These are phyloP conservation scores for Phytophthora pluvialis DNA, from an alignment of 352 stramenopile species.

Conservation along the genomic window DNA sequence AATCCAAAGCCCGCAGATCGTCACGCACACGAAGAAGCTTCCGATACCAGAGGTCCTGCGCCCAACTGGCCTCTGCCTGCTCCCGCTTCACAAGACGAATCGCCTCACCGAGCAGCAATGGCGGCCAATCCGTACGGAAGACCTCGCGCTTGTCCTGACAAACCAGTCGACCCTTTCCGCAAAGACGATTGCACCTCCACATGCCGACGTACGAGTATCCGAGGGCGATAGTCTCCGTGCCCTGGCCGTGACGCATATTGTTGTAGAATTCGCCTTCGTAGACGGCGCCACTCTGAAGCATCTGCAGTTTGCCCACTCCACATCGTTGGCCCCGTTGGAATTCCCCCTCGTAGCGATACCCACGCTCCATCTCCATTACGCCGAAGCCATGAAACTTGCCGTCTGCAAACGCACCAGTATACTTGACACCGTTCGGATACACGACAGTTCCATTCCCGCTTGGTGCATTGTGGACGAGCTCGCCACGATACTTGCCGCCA, in stretches of 20 bases:
- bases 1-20: slow-evolving; percentile 64
- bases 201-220: slow-evolving; percentile 63
- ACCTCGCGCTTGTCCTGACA: slow-evolving; percentile 52
- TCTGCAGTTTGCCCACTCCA: slow-evolving; percentile 52
- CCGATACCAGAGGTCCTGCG: slow-evolving; percentile 57
- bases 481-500: slow-evolving; percentile 71
- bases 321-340: slow-evolving; percentile 54
- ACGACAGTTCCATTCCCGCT: slow-evolving; percentile 54
- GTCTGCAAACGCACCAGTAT: slow-evolving; percentile 58
- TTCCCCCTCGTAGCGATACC: slow-evolving; percentile 68
- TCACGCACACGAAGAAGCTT: slow-evolving; percentile 69
- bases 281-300: slow-evolving; percentile 47
- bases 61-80: slow-evolving; percentile 17
- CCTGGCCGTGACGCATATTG: slow-evolving; percentile 67
- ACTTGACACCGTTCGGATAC: slow-evolving; percentile 79
- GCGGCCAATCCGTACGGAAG: slow-evolving; percentile 58
- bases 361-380: slow-evolving; percentile 55
- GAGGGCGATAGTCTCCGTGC: slow-evolving; percentile 64
- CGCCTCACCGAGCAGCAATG: slow-evolving; percentile 66
- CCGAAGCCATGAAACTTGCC: slow-evolving; percentile 74
- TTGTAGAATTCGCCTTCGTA: slow-evolving; percentile 78
- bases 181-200: slow-evolving; percentile 67
- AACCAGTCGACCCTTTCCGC: slow-evolving; percentile 51
- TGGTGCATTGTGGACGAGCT: slow-evolving; percentile 48
- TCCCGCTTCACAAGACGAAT: slow-evolving; percentile 61